Conservation (phyloP, 2,329 filamentous ascomycete genomes). For the Aspergillus flavus region DNA sequence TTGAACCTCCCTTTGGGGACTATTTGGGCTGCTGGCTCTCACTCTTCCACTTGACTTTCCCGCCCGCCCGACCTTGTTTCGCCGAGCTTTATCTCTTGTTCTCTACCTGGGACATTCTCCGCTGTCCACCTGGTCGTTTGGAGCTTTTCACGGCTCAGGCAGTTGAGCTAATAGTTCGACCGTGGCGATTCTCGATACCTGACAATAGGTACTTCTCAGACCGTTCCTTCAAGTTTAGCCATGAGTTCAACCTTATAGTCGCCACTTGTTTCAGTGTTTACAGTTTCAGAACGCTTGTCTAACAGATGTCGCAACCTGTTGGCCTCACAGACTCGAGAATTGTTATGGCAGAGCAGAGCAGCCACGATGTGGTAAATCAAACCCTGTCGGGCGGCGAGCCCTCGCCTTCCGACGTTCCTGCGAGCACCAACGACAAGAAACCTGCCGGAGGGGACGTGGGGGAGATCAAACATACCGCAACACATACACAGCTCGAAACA, state of each 20-base stretch:
- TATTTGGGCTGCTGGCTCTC: conserved; percentile 28
- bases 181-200: conserved; percentile 48
- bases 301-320: conserved; percentile 35
- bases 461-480: conserved; percentile 46
- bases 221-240: conserved; percentile 22
- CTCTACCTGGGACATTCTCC: conserved; percentile 29
- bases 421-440: conserved; percentile 58
- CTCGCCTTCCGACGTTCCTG: conserved; percentile 67
- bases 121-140: conserved; percentile 33
- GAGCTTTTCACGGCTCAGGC: conserved; percentile 37
- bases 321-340: conserved; percentile 52
- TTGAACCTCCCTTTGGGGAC: conserved; percentile 29
- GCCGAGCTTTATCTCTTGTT: conserved; percentile 24
- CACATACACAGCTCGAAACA: conserved; percentile 32
- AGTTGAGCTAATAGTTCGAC: conserved; percentile 40
- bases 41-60: conserved; percentile 17
- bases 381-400: conserved; percentile 66
- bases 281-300: conserved; percentile 30
- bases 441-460: conserved; percentile 55
- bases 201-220: conserved; percentile 43
- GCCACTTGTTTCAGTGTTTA: conserved; percentile 24
- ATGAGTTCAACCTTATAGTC: conserved; percentile 19
- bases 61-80: conserved; percentile 19
- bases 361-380: conserved; percentile 73
- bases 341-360: conserved; percentile 74